A percentile compares a stretch with the other conserved stretches of the same genome.
phyloP scores from a whole-genome alignment of 2,329 filamentous ascomycete species.

The Fusarium proliferatum region DNA sequence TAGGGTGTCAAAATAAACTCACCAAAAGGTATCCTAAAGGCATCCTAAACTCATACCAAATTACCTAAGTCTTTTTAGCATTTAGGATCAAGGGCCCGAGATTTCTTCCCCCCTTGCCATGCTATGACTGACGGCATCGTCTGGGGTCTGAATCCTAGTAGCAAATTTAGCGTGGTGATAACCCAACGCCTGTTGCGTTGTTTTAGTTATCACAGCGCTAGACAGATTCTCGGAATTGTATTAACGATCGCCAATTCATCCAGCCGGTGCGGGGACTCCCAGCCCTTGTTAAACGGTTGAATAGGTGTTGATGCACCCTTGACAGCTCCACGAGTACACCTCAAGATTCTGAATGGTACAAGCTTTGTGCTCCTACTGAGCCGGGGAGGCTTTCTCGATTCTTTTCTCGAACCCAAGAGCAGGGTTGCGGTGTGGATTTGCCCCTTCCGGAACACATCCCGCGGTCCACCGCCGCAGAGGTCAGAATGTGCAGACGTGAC shows the following conservation, averaged over 20 bases:
- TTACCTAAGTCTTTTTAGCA: background rate
- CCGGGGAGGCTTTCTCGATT: conserved; percentile 34
- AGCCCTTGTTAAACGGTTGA: conserved; percentile 29
- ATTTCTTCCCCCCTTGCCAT: background rate
- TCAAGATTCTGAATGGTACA: background rate
- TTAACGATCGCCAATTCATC: conserved; percentile 38
- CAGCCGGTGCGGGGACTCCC: conserved; percentile 37
- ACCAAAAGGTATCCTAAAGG: background rate
- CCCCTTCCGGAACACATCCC: conserved; percentile 23
- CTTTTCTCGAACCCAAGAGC: conserved; percentile 16
- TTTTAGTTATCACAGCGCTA: conserved; percentile 45
- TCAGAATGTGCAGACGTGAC: conserved; percentile 6
- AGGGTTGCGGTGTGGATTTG: conserved; percentile 17
- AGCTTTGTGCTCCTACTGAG: conserved; percentile 28
- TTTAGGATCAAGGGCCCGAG: too few relatives aligned
- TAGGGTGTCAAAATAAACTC: too few relatives aligned
- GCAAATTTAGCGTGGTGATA: conserved; percentile 42
- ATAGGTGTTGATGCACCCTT: conserved; percentile 5
- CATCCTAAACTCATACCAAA: background rate
- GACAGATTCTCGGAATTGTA: conserved; percentile 44
- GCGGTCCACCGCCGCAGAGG: conserved; percentile 14
- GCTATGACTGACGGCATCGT: conserved; percentile 9
- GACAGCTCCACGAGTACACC: conserved; percentile 32
- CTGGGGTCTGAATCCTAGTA: conserved; percentile 28
- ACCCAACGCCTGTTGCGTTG: conserved; percentile 38